Base-by-base conservation (phyloP, 345 rosid genomes). In the Salix dunnii region DNA sequence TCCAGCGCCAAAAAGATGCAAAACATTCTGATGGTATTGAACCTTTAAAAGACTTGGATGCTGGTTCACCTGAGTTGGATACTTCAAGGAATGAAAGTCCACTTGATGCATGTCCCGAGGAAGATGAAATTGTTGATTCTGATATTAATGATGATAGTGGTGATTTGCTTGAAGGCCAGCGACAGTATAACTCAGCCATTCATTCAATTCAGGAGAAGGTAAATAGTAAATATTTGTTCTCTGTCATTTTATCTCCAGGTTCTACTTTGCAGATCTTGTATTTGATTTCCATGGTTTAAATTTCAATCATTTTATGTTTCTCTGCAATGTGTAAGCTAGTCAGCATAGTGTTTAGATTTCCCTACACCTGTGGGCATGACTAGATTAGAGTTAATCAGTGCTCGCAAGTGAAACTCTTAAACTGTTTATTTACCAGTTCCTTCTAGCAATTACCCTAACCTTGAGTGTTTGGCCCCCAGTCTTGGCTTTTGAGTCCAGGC, bases 191-290 rank as follows among this genome's bases (percentile, higher is more conserved):
- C 89, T 92, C 92, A 0, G 97, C 97, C 77, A 96, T 96, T 74
- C 99, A 96, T 82, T 79, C 97, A 51, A 94, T 94, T 77, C 93
- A 96, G 85, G 99, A 96, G 87, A 85, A 85, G 94, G 99, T 94
- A 90, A 80, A 72, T 64, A 64, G 5, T 42, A 67, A 67, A 82
- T 71, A 48, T 76, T 78, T 65, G 14, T 72, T 53, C 58, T 40
- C 64, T 25, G 17, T 40, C 17, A 30, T 72, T 78, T 9, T 12
- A 72, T 53, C 62, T 36, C 58, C 20, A 27, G 14, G 5, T 53
- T 77, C 51, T 27, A 17, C 28, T 72, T n/a, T 72, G 12, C 6
- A 12, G 23, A n/a, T 43, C 25, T 75, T 70, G 18, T 18, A 7
- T 42, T 27, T 76, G 74, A 30, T 48, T 76, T 51, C 30, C 60